Base-by-base conservation (phyloP, 2,329 filamentous ascomycete genomes). In the Colletotrichum tanaceti region DNA sequence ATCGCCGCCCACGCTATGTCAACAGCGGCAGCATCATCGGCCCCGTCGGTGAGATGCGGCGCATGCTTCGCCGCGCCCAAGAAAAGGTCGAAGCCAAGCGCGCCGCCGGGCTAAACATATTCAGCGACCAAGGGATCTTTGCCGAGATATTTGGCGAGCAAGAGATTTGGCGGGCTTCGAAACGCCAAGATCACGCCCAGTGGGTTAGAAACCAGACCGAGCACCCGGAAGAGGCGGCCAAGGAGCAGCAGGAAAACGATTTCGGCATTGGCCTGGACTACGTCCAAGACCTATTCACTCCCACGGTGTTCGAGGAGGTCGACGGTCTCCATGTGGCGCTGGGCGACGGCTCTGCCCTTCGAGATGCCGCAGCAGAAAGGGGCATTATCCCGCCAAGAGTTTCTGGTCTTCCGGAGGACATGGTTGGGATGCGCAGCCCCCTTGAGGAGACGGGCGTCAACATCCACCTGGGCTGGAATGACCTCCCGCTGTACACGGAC, bases 11-110 rank as follows among this genome's bases (percentile, higher is more conserved):
- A 14, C 73, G 73, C 18, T 78, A 69, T 60, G 70, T 77, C 65
- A 78, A 77, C 64, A 76, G 75, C 13, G 76, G 76, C 11, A 73
- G 71, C 49, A 70, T 77, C 64, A 74, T 78, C 62, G 76, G 76
- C 1, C 73, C 75, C 2, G 75, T 73, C 0, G 72, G 73, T 16
- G 74, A 75, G 28, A 72, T 77, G 72, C 68, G 70, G 14, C 71
- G 72, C 22, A 74, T 75, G 35, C 73, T 76, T 20, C 53, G 53
- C n/a, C 46, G 57, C 9, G 55, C 60, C 13, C 52, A 74, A 50
- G 73, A 74, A 14, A 75, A 71, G 43, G 73, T 78, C 65, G 72
- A 74, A 11, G 66, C 70, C 55, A 72, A 71, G 28, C 60, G 73
- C 1, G 58, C 58, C 0, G 61, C 57, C 0, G 62, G 58, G 2